Base-by-base conservation (phyloP, 768 basidiomycete species). In the Mycena kentingensis region DNA sequence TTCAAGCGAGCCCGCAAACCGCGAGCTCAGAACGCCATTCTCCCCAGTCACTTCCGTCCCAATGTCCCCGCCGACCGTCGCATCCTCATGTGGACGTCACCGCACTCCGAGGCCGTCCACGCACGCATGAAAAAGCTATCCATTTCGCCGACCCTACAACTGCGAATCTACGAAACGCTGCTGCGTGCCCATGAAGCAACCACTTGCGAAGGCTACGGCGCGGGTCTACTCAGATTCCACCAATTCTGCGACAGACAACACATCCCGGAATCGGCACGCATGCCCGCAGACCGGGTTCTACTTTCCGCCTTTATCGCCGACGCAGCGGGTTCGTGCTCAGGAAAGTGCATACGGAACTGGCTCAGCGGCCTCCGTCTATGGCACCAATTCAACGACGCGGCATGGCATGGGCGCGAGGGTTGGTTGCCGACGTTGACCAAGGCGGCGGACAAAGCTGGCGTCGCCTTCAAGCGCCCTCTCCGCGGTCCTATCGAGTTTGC, bases 171-270 rank as follows among this genome's bases (percentile, higher is more conserved):
- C n/a, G n/a, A n/a, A n/a, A n/a, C n/a, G n/a, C n/a, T n/a, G n/a
- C n/a, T n/a, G n/a, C n/a, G n/a, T n/a, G n/a, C n/a, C n/a, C n/a
- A n/a, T n/a, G n/a, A n/a, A n/a, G n/a, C n/a, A n/a, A n/a, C n/a
- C n/a, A 64, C 60, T 1, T 31, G 46, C 2, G n/a, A 43, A 6
- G 55, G 49, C 12, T 70, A 70, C 35, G 62, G 65, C 5, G 63
- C 66, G 3, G 67, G 66, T 2, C 45, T 69, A 0, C 49, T 68
- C 0, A 42, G 50, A 0, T 70, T 65, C 44, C 62, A 54, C 0
- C 65, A 70, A 35, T 71, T 65, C 41, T 70, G 70, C 22, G 61
- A 72, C 29, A 24, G 25, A 1, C 15, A 51, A 0, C 2, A 31
- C 4, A 58, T 68, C 7, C 46, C 69, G 0, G 62, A 69, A 42